Conservation (phyloP, 148 eudicot genomes). For the Vaccinium vitisidaea region DNA sequence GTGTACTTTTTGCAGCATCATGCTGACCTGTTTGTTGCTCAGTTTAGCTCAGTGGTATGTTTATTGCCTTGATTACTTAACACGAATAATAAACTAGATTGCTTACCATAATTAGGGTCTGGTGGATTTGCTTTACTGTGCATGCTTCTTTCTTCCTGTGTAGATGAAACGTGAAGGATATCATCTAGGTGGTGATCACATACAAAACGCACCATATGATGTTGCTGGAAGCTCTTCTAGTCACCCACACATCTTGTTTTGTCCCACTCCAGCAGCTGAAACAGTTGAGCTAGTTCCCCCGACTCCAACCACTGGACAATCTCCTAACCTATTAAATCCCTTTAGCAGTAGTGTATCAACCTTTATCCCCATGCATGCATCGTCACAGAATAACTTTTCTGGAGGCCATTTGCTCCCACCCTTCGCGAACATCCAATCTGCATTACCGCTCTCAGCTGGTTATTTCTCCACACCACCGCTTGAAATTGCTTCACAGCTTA, state of each 20-base stretch:
- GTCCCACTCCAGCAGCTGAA: not conserved
- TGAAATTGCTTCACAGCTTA: constrained; percentile 12
- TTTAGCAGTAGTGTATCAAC: not conserved
- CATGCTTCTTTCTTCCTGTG: constrained; percentile 5
- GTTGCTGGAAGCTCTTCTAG: not conserved
- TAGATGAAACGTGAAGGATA: constrained; percentile 20
- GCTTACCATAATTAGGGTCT: not conserved
- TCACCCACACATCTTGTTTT: not conserved
- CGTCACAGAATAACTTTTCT: constrained; percentile 6
- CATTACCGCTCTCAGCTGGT: constrained; percentile 6
- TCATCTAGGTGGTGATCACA: not conserved
- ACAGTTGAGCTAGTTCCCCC: constrained; percentile 1
- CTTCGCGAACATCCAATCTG: constrained; percentile 1
- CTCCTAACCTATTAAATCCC: not conserved
- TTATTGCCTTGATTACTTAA: not conserved
- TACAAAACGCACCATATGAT: not conserved
- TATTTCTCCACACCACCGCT: constrained; percentile 7
- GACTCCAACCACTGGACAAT: not conserved
- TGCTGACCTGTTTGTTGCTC: constrained; percentile 14
- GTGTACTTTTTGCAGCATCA: constrained; percentile 15
- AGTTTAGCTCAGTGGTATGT: constrained; percentile 14
- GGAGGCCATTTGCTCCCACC: not conserved
- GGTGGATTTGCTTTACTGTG: not conserved
- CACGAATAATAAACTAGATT: not conserved
- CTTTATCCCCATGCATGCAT: not conserved